Evolutionary conservation across 2,329 filamentous ascomycete genomes (phyloP).

Genomic region (Cryphonectria radicalis): DNA sequence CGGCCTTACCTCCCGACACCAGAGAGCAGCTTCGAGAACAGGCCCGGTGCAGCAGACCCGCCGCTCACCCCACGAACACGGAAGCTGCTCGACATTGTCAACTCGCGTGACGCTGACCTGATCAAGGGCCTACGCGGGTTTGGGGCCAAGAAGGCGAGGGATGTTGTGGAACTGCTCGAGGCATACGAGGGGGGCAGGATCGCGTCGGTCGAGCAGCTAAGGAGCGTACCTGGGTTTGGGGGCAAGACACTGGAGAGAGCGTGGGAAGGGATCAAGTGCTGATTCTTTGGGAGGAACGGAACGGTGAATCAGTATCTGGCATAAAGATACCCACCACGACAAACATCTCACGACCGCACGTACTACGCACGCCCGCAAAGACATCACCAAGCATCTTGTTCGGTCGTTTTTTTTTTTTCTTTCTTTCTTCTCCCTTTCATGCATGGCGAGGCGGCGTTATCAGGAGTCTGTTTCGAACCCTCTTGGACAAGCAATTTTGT

Average conservation of each 20-base stretch:
- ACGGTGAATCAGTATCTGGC: background rate
- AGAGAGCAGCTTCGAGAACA: constrained; percentile 11
- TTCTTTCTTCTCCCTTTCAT: background rate
- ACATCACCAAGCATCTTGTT: background rate
- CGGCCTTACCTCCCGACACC: constrained; percentile 43
- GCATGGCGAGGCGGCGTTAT: constrained; percentile 30
- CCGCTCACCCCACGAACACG: constrained; percentile 55
- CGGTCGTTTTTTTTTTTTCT: constrained; percentile 9
- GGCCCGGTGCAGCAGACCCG: background rate
- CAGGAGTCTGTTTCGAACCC: background rate
- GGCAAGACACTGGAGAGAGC: constrained; percentile 61
- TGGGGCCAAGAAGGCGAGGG: constrained; percentile 71
- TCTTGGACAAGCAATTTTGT: background rate
- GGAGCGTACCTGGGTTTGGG: constrained; percentile 60
- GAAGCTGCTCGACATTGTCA: constrained; percentile 71
- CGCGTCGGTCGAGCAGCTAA: constrained; percentile 55
- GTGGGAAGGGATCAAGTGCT: constrained; percentile 49
- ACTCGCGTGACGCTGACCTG: constrained; percentile 68
- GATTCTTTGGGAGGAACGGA: background rate
- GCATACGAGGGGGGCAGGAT: constrained; percentile 49
- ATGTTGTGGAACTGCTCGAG: constrained; percentile 61
- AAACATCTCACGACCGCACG: background rate
- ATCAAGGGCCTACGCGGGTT: constrained; percentile 73
- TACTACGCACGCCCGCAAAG: background rate
- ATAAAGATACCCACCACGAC: background rate